Evolutionary conservation across 2,329 filamentous ascomycete species (phyloP), one percentile per base, ranked within the genome.

Genomic region (Chaetomiaceae sp.): DNA sequence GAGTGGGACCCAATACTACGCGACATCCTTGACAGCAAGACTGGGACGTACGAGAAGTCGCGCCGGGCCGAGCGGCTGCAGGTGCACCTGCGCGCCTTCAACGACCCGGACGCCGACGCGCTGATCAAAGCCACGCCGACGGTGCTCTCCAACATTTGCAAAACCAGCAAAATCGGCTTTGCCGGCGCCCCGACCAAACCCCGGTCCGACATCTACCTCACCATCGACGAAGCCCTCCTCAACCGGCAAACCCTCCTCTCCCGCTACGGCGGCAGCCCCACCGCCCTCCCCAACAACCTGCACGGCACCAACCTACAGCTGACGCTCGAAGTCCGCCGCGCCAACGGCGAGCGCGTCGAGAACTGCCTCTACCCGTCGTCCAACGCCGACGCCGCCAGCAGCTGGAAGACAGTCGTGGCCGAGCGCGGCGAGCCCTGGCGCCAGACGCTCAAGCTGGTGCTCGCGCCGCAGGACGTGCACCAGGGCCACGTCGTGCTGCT

Each of bases 161-260:
- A 85, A 63, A 95, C 90, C 0, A 84, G 76, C 58, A 93, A 93
- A 63, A 90, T 97, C 64, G 93, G 90, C 2, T 97, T 98, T 63
- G 88, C 91, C 3, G 90, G 90, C 11, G 90, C 90, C 2, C 91
- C 93, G 0, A 89, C 85, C 0, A 90, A 88, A 62, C 76, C 86
- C 14, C 77, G 94, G 58, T 96, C 89, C 10, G 94, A 98, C 63
- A 97, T 98, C 41, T 98, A 98, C 62, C 67, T 98, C 36, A 96
- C 89, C 0, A 67, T 98, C 38, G 81, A 82, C 48, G 83, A 88
- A 53, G 86, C 88, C 0, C 74, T 83, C n/a, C 71, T 98, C 19
- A 83, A 84, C 15, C 81, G 82, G 47, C 88, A 95, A 58, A 83
- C 85, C 27, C 64, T 83, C 0, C 63, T 84, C n/a, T 83, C 79